Base-by-base conservation (phyloP, 1,139 yeast species). In the Scheffersomyces titani region DNA sequence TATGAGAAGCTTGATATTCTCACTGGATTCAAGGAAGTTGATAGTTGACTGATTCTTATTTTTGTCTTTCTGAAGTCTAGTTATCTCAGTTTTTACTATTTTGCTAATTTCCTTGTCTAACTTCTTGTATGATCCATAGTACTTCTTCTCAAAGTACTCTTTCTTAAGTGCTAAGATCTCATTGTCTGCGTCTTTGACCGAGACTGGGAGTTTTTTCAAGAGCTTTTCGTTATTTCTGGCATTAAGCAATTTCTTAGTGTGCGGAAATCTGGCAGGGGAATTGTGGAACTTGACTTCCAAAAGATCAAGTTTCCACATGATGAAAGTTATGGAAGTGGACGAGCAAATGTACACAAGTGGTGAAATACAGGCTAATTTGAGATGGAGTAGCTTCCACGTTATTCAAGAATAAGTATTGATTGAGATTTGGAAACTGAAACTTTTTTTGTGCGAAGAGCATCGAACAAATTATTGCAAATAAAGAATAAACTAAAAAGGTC, bases 261-360 rank as follows among this genome's bases (percentile, higher is more conserved):
- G 78, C 1, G 79, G 76, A 63, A 81, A 85, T 59, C 92, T 73
- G 2, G 92, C 87, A 44, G 74, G 69, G 53, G 68, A 69, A 52
- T 73, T 66, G 50, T 74, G 66, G 69, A 75, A 83, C 66, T 80
- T 82, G 53, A 77, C 76, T 63, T 84, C 87, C 50, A 84, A 70
- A 52, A 83, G 67, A 62, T 84, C 88, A 50, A 84, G 71, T 61
- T 77, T 80, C 83, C 86, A 83, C 65, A 82, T 46, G 40, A 30
- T 30, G 2, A 30, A 30, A 30, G 40, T 30, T 30, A 13, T 30
- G 13, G 40, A 5, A 30, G 40, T 30, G 16, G 11, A 9, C 16
- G 11, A 30, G 4, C 40, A 9, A 30, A 30, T 11, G 16, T 11
- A 30, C 16, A 30, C 40, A 30, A 16, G 9, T 11, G 9, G 13